Conservation (phyloP, 148 eudicot genomes). For the Silene uniflora region DNA sequence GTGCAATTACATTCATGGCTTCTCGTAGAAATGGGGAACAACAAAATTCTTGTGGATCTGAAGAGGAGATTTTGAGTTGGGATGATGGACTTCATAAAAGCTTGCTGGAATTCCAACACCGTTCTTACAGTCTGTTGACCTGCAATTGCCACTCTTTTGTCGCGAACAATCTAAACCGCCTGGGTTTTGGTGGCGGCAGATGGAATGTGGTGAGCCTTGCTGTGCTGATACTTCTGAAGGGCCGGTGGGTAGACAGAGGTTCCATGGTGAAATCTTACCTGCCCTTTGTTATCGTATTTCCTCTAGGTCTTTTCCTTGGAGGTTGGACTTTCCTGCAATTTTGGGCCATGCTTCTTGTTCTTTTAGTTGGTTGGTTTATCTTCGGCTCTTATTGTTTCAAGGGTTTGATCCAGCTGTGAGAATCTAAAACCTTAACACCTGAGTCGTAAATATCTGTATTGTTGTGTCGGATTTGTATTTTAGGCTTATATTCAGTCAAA, state of each 20-base stretch:
- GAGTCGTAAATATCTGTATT: neutral
- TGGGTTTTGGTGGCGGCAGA: slow-evolving; percentile 55
- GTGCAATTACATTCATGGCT: slow-evolving; percentile 31
- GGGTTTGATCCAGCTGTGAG: slow-evolving; percentile 59
- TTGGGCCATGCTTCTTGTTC: slow-evolving; percentile 44
- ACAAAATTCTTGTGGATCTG: slow-evolving; percentile 24
- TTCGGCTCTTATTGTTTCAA: slow-evolving; percentile 77
- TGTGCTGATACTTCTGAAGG: slow-evolving; percentile 58
- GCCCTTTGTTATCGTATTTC: slow-evolving; percentile 51
- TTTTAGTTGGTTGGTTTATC: slow-evolving; percentile 83
- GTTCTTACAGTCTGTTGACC: slow-evolving; percentile 67
- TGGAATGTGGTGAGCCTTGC: slow-evolving; percentile 94
- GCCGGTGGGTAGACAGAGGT: slow-evolving; percentile 61
- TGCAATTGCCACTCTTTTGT: slow-evolving; percentile 98
- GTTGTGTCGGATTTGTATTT: neutral
- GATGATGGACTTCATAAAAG: slow-evolving; percentile 60
- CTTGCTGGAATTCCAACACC: slow-evolving; percentile 85
- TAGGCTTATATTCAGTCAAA: neutral
- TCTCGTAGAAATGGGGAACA: slow-evolving; percentile 31
- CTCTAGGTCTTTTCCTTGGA: slow-evolving; percentile 57
- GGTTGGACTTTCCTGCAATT: slow-evolving; percentile 64
- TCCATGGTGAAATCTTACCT: slow-evolving; percentile 49
- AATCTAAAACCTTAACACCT: neutral
- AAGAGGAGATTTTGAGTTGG: slow-evolving; percentile 48
- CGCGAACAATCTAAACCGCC: slow-evolving; percentile 69